Conservation (phyloP, 495 filamentous ascomycete species). For the Aspergillus campestris region DNA sequence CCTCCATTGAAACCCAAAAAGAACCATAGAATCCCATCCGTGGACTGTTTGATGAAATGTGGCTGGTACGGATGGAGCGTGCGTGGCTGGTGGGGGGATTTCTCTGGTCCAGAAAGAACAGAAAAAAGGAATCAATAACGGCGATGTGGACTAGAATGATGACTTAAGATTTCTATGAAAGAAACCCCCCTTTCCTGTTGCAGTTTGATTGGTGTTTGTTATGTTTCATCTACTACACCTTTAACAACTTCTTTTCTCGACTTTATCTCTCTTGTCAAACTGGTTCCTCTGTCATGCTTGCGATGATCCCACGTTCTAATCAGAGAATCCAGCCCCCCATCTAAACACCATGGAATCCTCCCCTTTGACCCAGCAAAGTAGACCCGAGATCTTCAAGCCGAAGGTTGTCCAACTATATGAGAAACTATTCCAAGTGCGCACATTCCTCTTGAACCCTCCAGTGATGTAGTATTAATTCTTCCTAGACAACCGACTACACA, state of each 20-base stretch:
- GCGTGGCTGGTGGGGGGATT: slow-evolving; percentile 8
- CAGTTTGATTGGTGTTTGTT: too few species aligned
- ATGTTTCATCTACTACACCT: neutral
- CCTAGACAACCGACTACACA: slow-evolving; percentile 41
- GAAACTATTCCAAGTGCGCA: slow-evolving; percentile 68
- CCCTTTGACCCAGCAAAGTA: slow-evolving; percentile 84
- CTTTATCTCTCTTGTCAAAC: neutral
- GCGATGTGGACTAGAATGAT: slow-evolving; percentile 4
- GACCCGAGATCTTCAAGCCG: slow-evolving; percentile 84
- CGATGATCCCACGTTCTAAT: slow-evolving; percentile 6
- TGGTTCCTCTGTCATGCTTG: slow-evolving; percentile 7
- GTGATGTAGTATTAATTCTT: neutral
- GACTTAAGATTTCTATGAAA: neutral
- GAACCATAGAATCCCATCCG: neutral
- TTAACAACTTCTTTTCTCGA: neutral
- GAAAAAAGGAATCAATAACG: slow-evolving; percentile 11
- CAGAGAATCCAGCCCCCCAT: slow-evolving; percentile 3
- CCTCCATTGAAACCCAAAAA: neutral
- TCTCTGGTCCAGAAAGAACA: slow-evolving; percentile 6
- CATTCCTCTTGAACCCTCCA: neutral
- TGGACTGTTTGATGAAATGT: slow-evolving; percentile 2
- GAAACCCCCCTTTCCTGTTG: too few species aligned
- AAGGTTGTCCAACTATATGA: slow-evolving; percentile 91
- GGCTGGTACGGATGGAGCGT: slow-evolving; percentile 3
- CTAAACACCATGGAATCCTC: slow-evolving; percentile 67